Evolutionary conservation across 352 stramenopile species (phyloP), one percentile per base, ranked within the genome.

Genomic region (Lagenidium sp.): DNA sequence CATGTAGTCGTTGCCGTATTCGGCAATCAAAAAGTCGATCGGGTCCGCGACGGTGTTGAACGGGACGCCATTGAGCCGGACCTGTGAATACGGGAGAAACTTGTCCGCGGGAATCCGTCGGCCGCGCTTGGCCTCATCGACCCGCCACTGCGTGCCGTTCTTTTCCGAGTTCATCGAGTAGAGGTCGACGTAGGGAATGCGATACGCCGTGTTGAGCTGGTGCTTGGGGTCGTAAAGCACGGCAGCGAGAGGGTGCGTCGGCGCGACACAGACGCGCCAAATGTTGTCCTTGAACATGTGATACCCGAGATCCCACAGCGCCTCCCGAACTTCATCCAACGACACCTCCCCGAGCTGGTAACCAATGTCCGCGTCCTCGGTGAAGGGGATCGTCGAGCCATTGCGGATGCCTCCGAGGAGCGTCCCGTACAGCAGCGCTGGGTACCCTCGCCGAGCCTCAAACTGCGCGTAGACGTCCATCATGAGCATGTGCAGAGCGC

Each of bases 381-480:
- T 76, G 53, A 66, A 82, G 10, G 66, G 59, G 41, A 82, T 77
- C 28, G 68, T 63, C 26, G 55, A 67, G 0, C 41, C 51, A 40
- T 77, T 65, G 19, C 66, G 64, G 15, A 82, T 48, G 15, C 65
- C 69, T 12, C 69, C 69, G 5, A 82, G 56, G 22, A 82, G 38
- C 13, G 69, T 66, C 20, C 69, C 66, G 40, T 57, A 82, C 2
- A 65, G 21, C 29, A 82, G 37, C 11, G 58, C 41, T 19, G 69
- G 66, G 18, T 44, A 43, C 2, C 50, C 62, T 5, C 45, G 47
- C 4, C 56, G 41, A 1, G 25, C 45, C 15, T 56, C 6, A 12
- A 80, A 38, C 40, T 80, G 61, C 21, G 60, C 55, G 52, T 75
- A 79, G 7, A 75, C 60, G 47, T 79, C 69, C 15, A 74, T 41